Base-by-base conservation (phyloP, 768 basidiomycete genomes). In the Boletus speciosus region DNA sequence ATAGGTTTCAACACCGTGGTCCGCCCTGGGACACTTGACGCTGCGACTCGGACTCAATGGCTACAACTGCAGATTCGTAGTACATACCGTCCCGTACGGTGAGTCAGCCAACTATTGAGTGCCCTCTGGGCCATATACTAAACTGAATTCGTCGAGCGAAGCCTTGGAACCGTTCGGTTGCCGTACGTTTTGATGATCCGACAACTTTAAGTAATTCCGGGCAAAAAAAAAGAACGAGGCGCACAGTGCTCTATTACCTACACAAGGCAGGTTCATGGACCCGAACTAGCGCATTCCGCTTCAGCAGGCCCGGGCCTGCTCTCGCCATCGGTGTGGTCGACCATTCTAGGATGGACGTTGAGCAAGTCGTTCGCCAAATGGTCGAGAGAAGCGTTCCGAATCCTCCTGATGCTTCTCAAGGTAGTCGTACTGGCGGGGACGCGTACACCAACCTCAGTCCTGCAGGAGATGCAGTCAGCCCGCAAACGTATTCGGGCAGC, bases 121-220 rank as follows among this genome's bases (percentile, higher is more conserved):
- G 47, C 8, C 15, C 19, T 46, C 12, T 21, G 23, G 23, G 23
- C 23, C 1, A 16, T 8, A 29, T 8, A 29, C 23, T 41, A 6
- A 34, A 45, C 45, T 14, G 6, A 41, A 37, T 29, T 35, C 39
- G 35, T 37, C 25, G 1, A 27, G 34, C 4, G 27, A 27, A n/a
- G 6, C 14, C 51, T 32, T 31, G 19, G 25, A 14, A 40, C n/a
- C 19, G 9, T 25, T 31, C 16, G 14, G 34, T 50, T 66, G 58
- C 57, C 58, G 51, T 53, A 55, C 55, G 41, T 55, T 60, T 46
- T 38, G 15, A 40, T 19, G 47, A 48, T 49, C 55, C 51, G 39
- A 50, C 15, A n/a, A 19, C 32, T 21, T 34, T 25, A 25, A 4
- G 2, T 25, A 25, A 25, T 25, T 25, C 12, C 8, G 15, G 29